These are phyloP conservation scores for Citrus unshiu DNA, from an alignment of 345 rosid species.

Conservation along the genomic window DNA sequence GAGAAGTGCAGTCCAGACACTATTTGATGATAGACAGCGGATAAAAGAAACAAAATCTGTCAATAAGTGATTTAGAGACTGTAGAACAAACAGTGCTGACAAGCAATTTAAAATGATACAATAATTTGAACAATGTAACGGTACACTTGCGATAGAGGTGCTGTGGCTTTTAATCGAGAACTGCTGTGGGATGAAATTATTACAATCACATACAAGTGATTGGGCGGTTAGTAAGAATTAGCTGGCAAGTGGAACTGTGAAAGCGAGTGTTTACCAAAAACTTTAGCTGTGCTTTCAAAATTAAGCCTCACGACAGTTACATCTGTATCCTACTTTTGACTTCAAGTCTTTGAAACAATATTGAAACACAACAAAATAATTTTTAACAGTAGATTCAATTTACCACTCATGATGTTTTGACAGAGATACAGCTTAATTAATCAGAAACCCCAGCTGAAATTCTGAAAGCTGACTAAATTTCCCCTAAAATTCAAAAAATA, in stretches of 20 bases:
- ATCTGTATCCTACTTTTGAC: too few relatives aligned
- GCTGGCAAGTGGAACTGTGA: too few relatives aligned
- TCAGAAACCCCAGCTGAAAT: background rate
- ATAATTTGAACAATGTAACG: background rate
- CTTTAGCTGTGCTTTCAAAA: too few relatives aligned
- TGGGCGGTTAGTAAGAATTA: too few relatives aligned
- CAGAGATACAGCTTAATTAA: background rate
- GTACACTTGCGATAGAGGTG: too few relatives aligned
- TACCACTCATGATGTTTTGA: background rate
- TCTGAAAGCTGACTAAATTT: background rate
- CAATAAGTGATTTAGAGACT: background rate
- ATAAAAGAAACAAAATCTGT: background rate
- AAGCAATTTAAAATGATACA: background rate
- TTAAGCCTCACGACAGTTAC: too few relatives aligned
- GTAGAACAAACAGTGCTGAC: background rate
- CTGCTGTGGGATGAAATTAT: background rate
- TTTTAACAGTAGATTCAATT: background rate
- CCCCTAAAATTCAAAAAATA: background rate
- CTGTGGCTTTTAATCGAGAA: too few relatives aligned
- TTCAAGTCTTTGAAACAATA: background rate
- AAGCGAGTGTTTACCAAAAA: too few relatives aligned
- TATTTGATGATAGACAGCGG: background rate
- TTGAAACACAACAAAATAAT: background rate
- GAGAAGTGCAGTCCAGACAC: background rate
- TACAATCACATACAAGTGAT: background rate